Evolutionary conservation across 225 moss, liverwort and hornwort genomes (phyloP).

Genomic region (Marchantia polymorpha): DNA sequence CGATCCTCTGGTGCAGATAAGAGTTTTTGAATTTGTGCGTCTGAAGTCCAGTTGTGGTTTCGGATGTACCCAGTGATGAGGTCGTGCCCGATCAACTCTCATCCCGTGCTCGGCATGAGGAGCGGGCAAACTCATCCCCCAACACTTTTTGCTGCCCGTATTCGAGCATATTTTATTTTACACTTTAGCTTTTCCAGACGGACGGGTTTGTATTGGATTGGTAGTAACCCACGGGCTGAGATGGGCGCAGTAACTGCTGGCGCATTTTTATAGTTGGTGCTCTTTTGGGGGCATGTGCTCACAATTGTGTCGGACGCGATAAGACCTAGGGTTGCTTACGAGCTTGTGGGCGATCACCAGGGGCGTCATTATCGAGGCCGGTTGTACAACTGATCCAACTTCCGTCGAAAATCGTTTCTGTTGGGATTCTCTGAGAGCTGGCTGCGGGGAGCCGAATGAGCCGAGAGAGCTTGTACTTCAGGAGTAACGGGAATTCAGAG

Average conservation of each 20-base stretch:
- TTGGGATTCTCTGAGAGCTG: not conserved
- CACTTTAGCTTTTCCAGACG: not conserved
- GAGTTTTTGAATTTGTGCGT: not conserved
- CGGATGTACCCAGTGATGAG: not conserved
- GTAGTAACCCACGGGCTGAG: not conserved
- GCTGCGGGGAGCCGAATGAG: not conserved
- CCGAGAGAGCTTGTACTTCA: not conserved
- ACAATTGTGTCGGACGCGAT: not conserved
- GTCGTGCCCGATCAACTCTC: not conserved
- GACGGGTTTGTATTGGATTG: not conserved
- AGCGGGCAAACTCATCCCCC: not conserved
- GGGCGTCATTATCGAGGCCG: not conserved
- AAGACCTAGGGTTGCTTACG: not conserved
- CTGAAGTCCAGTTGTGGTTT: not conserved
- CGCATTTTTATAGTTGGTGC: not conserved
- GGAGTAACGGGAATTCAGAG: not conserved
- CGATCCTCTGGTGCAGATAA: not conserved
- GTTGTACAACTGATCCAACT: not conserved
- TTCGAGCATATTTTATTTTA: not conserved
- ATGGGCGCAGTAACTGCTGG: not conserved
- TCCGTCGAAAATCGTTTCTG: not conserved
- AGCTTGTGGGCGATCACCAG: not conserved
- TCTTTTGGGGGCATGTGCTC: not conserved
- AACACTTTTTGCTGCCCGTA: not conserved
- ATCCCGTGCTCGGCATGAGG: not conserved